Conservation (phyloP, 257 asterid species). For the Ballota nigra region DNA sequence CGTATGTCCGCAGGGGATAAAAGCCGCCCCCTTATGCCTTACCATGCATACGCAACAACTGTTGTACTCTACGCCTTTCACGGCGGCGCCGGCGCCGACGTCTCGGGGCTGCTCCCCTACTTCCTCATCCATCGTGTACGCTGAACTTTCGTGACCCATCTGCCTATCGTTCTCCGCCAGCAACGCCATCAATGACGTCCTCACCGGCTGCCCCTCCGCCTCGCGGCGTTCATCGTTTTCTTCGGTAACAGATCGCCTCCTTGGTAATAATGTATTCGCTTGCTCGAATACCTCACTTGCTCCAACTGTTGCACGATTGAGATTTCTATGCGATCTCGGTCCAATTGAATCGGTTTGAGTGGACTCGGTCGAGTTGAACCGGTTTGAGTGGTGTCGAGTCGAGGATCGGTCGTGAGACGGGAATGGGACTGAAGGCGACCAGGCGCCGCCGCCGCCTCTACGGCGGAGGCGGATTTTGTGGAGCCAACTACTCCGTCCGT, state of each 20-base stretch:
- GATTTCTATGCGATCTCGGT: conserved; percentile 29
- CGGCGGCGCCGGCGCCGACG: conserved; percentile 14
- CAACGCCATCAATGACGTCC: conserved; percentile 73
- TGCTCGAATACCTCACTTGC: no score
- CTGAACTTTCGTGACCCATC: conserved; percentile 52
- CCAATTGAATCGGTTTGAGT: conserved; percentile 20
- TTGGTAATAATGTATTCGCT: conserved; percentile 18
- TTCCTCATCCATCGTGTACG: conserved; percentile 36
- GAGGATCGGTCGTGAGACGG: conserved; percentile 43
- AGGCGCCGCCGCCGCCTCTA: conserved; percentile 42
- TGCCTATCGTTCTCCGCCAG: conserved; percentile 70
- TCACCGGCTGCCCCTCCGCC: conserved; percentile 40
- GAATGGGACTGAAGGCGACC: conserved; percentile 35
- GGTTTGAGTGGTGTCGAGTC: conserved; percentile 33
- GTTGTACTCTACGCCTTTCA: conserved; percentile 23
- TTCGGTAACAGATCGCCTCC: conserved; percentile 6
- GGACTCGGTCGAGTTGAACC: conserved; percentile 22
- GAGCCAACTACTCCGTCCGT: conserved; percentile 50
- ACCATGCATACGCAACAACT: conserved; percentile 81
- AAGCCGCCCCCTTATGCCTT: conserved; percentile 76
- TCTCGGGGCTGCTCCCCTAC: conserved; percentile 10
- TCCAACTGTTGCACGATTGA: conserved; percentile 25
- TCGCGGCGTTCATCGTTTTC: neutral
- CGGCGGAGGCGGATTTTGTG: conserved; percentile 61
- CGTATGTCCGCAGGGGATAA: conserved; percentile 87